Percentiles rank a stretch among this genome's conserved stretches.
Conservation (phyloP, 805 yeast species). For the Saccharomyces cerevisiae region DNA sequence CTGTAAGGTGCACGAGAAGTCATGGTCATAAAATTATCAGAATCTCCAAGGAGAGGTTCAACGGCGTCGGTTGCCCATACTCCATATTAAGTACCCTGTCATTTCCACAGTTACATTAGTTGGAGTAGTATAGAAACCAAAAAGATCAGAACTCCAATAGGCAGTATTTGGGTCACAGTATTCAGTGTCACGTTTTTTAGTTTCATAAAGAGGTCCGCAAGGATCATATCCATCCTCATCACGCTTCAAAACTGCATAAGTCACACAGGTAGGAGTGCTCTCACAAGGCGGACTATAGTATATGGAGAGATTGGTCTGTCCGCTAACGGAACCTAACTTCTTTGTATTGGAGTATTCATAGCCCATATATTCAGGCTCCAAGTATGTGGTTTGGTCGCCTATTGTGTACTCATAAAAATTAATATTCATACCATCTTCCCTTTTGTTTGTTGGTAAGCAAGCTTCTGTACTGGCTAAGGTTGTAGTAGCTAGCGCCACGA, state of each 20-base stretch:
- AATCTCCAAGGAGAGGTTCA: no score
- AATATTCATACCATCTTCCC: not conserved
- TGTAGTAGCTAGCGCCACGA: not conserved
- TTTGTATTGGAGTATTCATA: not conserved
- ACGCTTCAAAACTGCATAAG: not conserved
- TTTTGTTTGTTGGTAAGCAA: not conserved
- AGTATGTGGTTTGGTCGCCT: not conserved
- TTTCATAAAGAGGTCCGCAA: not conserved
- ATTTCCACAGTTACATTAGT: slow-evolving; percentile 12
- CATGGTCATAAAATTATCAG: no score
- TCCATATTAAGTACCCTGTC: no score
- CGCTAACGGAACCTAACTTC: not conserved
- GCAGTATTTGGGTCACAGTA: not conserved
- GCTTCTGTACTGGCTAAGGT: not conserved
- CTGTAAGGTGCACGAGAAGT: no score
- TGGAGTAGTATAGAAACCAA: slow-evolving; percentile 8
- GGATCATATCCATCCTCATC: not conserved
- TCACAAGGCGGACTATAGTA: not conserved
- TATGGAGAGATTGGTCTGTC: not conserved
- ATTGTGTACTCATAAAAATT: not conserved
- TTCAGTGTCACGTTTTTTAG: not conserved
- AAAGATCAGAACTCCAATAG: slow-evolving; percentile 1
- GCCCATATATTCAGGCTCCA: not conserved
- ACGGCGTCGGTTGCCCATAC: no score
- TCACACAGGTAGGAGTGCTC: not conserved